phyloP scores from a whole-genome alignment of 768 basidiomycete species.

The Brasilioporus rufonigricans region DNA sequence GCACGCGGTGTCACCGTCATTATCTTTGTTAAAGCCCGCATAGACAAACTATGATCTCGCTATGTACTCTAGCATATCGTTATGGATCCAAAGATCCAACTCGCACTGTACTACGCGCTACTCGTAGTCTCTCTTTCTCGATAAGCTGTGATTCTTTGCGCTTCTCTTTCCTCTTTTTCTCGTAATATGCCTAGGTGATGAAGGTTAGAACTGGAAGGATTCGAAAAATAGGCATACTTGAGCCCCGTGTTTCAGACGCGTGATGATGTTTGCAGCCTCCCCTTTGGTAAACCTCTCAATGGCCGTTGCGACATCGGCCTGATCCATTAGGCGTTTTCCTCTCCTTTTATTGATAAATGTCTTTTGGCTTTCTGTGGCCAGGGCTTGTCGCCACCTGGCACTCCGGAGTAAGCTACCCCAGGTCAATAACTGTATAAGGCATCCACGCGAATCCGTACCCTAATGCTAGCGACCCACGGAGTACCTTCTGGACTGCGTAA shows the following conservation, averaged over 20 bases:
- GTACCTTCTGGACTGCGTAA: constrained; percentile 55
- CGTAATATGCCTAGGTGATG: constrained; percentile 47
- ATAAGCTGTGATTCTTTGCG: constrained; percentile 34
- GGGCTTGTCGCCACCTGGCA: constrained; percentile 62
- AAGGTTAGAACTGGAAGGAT: not conserved
- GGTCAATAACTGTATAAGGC: constrained; percentile 3
- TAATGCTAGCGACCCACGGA: constrained; percentile 44
- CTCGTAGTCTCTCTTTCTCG: constrained; percentile 50
- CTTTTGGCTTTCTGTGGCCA: constrained; percentile 64
- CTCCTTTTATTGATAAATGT: constrained; percentile 53
- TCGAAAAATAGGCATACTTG: constrained; percentile 40
- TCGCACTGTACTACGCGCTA: constrained; percentile 52
- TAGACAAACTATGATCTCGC: not conserved
- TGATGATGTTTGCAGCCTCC: constrained; percentile 75
- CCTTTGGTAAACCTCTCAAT: constrained; percentile 65
- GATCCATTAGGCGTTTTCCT: constrained; percentile 29
- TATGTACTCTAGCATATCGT: constrained; percentile 7
- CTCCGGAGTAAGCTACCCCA: constrained; percentile 52
- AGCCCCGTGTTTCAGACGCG: constrained; percentile 74
- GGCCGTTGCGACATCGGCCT: constrained; percentile 18
- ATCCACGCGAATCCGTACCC: constrained; percentile 41
- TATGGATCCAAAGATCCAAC: constrained; percentile 52
- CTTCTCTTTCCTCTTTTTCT: constrained; percentile 46
- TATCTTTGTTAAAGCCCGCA: constrained; percentile 36
- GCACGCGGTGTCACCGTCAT: constrained; percentile 61